Evolutionary conservation across 106 monocot species (phyloP).

Genomic region (Triglochin maritima): DNA sequence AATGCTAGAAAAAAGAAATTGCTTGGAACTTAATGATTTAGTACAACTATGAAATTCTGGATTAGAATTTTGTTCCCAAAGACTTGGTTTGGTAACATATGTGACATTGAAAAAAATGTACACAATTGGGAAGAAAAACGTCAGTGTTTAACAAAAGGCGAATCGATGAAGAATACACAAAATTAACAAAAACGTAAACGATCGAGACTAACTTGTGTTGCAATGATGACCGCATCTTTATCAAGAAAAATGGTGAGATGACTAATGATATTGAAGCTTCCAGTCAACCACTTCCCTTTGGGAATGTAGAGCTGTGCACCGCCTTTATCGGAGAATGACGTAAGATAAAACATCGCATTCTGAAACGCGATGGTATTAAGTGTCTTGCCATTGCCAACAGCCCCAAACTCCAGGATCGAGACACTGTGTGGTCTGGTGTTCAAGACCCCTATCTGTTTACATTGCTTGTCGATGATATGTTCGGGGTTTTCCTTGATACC

Average conservation of each 20-base stretch:
- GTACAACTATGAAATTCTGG: too few relatives aligned
- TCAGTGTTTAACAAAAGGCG: too few relatives aligned
- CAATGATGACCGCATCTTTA: slow-evolving; percentile 58
- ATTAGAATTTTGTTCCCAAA: too few relatives aligned
- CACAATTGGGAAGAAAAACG: too few relatives aligned
- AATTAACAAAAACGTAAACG: not conserved
- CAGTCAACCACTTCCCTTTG: slow-evolving; percentile 68
- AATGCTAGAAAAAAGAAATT: too few relatives aligned
- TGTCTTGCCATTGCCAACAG: slow-evolving; percentile 70
- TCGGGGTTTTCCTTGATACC: not conserved
- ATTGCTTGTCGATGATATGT: not conserved
- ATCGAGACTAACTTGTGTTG: slow-evolving; percentile 31
- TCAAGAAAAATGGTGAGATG: slow-evolving; percentile 89
- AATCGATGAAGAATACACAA: too few relatives aligned
- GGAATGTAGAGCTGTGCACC: slow-evolving; percentile 93
- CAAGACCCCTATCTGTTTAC: not conserved
- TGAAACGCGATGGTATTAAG: slow-evolving; percentile 83
- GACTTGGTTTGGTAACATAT: too few relatives aligned
- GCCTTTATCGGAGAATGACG: slow-evolving; percentile 83
- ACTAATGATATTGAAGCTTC: slow-evolving; percentile 80
- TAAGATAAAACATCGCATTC: slow-evolving; percentile 80
- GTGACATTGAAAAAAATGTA: too few relatives aligned
- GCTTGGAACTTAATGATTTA: too few relatives aligned
- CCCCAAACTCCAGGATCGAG: slow-evolving; percentile 77
- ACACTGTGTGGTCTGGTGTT: slow-evolving; percentile 66